Evolutionary conservation across 345 rosid genomes (phyloP), one percentile per base, ranked within the genome.

Genomic region (Eucalyptus tenuipes): DNA sequence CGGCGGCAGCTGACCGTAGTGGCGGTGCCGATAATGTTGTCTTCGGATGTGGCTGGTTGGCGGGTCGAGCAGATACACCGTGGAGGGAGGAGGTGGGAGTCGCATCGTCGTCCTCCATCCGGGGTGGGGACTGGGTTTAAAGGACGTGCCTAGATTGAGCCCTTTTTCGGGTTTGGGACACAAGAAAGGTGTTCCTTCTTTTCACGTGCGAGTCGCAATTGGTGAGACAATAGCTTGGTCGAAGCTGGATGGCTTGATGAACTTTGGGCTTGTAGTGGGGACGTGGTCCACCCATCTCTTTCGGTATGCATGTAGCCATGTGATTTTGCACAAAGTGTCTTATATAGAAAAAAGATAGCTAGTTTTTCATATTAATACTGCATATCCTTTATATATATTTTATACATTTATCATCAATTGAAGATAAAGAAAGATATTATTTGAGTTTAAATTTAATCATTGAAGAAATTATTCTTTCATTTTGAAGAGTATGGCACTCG

Each of bases 1-100:
- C 7, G 6, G 13, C 1, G 2, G 24, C 12, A 0, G 44, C 44
- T 13, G 25, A 37, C 81, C 6, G 7, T 18, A 33, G 81, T 2
- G 13, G 44, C 1, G 4, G 25, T 18, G 81, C 25, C 7, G 0
- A 37, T 44, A 33, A 18, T 7, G 40, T 40, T 71, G 81, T 71
- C 24, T 20, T 71, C 2, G 44, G 81, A 17, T 40, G 81, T 71
- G 44, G 44, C 25, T 68, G 13, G 42, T 33, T 6, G 80, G 80
- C 24, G 7, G 42, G 44, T 68, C 1, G 13, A 1, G 12, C 2
- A 33, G 2, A 17, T 68, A 33, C 25, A 33, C 13, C 40, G 1
- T 18, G 81, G 7, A 17, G 68, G 68, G 33, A 68, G 44, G 80
- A 16, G 80, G 44, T 68, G 81, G 44, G 44, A 68, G 81, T 68